Evolutionary conservation across 768 basidiomycete genomes (phyloP).

Genomic region (Panus rudis): DNA sequence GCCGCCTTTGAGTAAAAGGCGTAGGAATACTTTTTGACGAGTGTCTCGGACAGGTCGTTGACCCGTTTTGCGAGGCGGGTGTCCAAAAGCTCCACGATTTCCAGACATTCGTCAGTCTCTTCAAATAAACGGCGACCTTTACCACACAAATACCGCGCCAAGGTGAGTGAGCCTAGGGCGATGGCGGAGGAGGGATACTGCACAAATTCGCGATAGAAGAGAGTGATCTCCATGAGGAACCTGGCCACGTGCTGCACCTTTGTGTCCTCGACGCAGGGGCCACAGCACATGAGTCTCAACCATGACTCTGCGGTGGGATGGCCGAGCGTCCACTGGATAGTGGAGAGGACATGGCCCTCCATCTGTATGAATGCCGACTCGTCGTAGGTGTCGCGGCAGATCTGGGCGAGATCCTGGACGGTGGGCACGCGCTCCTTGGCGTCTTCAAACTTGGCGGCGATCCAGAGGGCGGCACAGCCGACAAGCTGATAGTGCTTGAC

Average conservation of each 20-base stretch:
- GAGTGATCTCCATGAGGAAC: constrained; percentile 98
- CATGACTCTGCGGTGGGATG: constrained; percentile 98
- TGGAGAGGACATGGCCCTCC: constrained; percentile 95
- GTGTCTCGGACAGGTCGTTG: constrained; percentile 90
- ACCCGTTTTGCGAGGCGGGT: constrained; percentile 79
- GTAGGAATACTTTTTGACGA: constrained; percentile 97
- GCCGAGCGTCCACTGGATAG: constrained; percentile 94
- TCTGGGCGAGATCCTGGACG: constrained; percentile 87
- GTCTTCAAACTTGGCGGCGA: constrained; percentile 98
- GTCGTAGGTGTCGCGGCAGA: constrained; percentile 95
- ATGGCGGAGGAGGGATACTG: constrained; percentile 79
- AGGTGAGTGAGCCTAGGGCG: constrained; percentile 81
- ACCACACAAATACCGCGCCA: constrained; percentile 84
- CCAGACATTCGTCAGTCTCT: constrained; percentile 76
- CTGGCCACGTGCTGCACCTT: constrained; percentile 94
- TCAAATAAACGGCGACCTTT: constrained; percentile 73
- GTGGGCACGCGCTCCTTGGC: constrained; percentile 97
- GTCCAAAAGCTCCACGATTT: constrained; percentile 84
- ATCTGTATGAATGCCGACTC: constrained; percentile 98
- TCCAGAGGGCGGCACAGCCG: constrained; percentile 97
- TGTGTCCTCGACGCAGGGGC: constrained; percentile 69
- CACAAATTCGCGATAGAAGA: constrained; percentile 95
- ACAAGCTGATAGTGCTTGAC: constrained; percentile 99
- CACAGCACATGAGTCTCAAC: constrained; percentile 80
- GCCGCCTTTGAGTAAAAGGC: constrained; percentile 96